A percentile compares a stretch with the other conserved stretches of the same genome.
Conservation (phyloP, 2,329 filamentous ascomycete genomes). For the Xylaria arbuscula region DNA sequence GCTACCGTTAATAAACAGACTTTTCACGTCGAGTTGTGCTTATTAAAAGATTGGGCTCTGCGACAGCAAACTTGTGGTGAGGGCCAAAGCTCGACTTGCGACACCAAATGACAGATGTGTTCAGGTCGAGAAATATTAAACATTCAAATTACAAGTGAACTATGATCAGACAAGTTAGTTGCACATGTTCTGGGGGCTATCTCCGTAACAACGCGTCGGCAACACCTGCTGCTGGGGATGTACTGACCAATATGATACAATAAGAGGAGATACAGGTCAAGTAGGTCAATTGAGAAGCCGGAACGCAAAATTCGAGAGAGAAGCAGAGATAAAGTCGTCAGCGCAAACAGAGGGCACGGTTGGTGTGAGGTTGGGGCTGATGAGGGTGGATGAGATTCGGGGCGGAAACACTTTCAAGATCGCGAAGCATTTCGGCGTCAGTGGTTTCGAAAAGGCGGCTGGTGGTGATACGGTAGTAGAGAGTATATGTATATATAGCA, state of each 20-base stretch:
- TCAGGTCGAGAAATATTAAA: slow-evolving; percentile 47
- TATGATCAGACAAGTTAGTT: slow-evolving; percentile 43
- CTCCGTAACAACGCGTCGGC: slow-evolving; percentile 33
- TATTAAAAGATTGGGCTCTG: slow-evolving; percentile 15
- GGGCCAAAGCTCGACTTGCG: slow-evolving; percentile 36
- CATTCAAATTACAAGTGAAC: slow-evolving; percentile 50
- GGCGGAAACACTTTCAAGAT: slow-evolving; percentile 43
- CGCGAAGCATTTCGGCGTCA: slow-evolving; percentile 52
- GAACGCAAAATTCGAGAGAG: slow-evolving; percentile 36
- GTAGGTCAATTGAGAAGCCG: slow-evolving; percentile 47
- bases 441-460: slow-evolving; percentile 41
- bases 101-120: slow-evolving; percentile 34
- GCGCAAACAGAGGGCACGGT: slow-evolving; percentile 41
- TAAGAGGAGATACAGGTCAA: slow-evolving; percentile 45
- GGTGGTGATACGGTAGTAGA: slow-evolving; percentile 36
- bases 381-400: slow-evolving; percentile 40
- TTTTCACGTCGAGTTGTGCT: slow-evolving; percentile 16
- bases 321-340: slow-evolving; percentile 23
- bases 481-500: slow-evolving; percentile 43
- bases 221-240: slow-evolving; percentile 46
- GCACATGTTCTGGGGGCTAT: slow-evolving; percentile 33
- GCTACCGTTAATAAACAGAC: slow-evolving; percentile 11
- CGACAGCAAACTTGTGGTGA: slow-evolving; percentile 38
- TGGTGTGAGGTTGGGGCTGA: slow-evolving; percentile 35
- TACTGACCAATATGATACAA: slow-evolving; percentile 59